phyloP scores from a whole-genome alignment of 257 asterid species.

The Hygrophila difformis region DNA sequence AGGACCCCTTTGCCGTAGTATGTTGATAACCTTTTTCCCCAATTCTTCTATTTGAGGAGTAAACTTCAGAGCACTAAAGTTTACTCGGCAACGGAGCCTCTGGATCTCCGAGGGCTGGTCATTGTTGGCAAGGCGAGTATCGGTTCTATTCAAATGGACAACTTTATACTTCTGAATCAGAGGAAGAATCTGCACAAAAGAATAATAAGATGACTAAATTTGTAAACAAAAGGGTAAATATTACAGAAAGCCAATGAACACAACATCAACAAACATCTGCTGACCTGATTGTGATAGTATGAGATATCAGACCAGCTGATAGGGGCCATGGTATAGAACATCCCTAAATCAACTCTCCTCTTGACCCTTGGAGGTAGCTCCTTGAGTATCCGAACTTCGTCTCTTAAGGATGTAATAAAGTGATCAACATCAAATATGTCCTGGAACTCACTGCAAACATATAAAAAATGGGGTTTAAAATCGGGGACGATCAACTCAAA shows the following conservation, averaged over 20 bases:
- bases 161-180: constrained; percentile 83
- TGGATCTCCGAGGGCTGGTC: constrained; percentile 82
- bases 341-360: constrained; percentile 75
- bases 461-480: constrained; percentile 2
- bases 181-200: constrained; percentile 67
- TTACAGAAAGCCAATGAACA: constrained; percentile 4
- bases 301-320: constrained; percentile 95
- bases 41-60: constrained; percentile 91
- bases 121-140: constrained; percentile 87
- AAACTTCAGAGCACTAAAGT: constrained; percentile 68
- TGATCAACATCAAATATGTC: constrained; percentile 93
- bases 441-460: constrained; percentile 71
- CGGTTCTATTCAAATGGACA: constrained; percentile 86
- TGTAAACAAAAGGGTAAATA: background rate
- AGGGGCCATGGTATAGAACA: constrained; percentile 74
- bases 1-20: constrained; percentile 77
- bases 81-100: constrained; percentile 89
- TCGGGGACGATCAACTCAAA: constrained; percentile 6
- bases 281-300: constrained; percentile 76
- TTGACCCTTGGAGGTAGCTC: constrained; percentile 84
- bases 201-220: constrained; percentile 2
- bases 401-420: constrained; percentile 84
- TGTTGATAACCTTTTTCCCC: constrained; percentile 76
- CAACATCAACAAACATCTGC: constrained; percentile 7
- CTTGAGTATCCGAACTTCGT: constrained; percentile 89